Percentiles rank a stretch among this genome's conserved stretches.
phyloP scores from a whole-genome alignment of 2,329 filamentous ascomycete genomes.

The Thielaviopsis musarum region DNA sequence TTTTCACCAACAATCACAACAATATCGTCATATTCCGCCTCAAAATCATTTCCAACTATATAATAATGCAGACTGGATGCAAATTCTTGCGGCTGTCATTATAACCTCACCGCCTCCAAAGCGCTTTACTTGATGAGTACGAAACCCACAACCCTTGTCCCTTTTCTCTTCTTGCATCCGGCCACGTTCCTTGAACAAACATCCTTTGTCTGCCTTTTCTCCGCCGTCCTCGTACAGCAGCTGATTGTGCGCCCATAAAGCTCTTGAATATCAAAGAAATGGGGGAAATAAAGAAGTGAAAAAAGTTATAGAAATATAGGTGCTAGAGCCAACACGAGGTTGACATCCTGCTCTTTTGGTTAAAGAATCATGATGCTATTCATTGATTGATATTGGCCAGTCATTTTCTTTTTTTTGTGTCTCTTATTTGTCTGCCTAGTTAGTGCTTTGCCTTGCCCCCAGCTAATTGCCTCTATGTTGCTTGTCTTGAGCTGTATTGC shows the following conservation, averaged over 20 bases:
- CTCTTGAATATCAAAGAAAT: neutral
- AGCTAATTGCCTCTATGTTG: too few relatives aligned
- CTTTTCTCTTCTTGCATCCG: neutral
- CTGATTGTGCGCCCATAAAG: neutral
- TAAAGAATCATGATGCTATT: too few relatives aligned
- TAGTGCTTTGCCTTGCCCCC: too few relatives aligned
- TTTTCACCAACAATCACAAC: neutral
- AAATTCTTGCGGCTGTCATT: too few relatives aligned
- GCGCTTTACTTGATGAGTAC: neutral
- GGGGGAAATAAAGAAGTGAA: neutral
- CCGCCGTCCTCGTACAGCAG: neutral
- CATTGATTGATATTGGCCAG: too few relatives aligned
- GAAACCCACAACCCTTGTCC: neutral
- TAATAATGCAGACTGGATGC: too few relatives aligned
- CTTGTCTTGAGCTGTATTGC: too few relatives aligned
- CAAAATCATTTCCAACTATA: neutral
- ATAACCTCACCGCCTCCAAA: too few relatives aligned
- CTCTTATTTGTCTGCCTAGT: too few relatives aligned
- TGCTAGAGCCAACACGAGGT: too few relatives aligned
- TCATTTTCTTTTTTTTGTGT: too few relatives aligned
- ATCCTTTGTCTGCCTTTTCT: neutral
- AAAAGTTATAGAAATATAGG: neutral
- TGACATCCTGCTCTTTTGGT: too few relatives aligned
- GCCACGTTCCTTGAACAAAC: neutral
- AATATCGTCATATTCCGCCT: neutral